Evolutionary conservation across 2,329 filamentous ascomycete genomes (phyloP).

Genomic region (Mariannaea elegans): DNA sequence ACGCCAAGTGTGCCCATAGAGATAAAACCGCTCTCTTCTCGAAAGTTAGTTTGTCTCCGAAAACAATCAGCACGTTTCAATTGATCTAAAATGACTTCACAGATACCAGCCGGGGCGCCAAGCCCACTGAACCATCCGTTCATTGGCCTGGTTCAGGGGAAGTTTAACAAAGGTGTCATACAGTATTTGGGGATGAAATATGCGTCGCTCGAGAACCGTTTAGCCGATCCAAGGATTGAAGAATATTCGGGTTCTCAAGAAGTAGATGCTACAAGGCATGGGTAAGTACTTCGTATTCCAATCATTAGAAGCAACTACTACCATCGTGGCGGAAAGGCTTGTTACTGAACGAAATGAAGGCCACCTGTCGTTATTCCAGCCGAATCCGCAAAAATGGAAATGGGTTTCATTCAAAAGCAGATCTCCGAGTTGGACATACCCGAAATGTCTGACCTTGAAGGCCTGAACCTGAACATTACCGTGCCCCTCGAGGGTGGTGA

Average conservation of each 20-base stretch:
- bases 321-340: neutral
- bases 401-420: conserved; percentile 6
- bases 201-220: neutral
- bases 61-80: no score
- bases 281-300: neutral
- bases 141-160: neutral
- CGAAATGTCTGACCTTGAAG: neutral
- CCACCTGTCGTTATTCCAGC: neutral
- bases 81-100: neutral
- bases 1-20: no score
- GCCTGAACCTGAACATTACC: conserved; percentile 15
- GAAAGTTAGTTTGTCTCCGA: no score
- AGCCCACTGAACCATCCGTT: neutral
- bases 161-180: neutral
- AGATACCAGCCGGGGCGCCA: neutral
- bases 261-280: conserved; percentile 4
- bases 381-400: conserved; percentile 2
- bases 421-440: neutral
- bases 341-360: neutral
- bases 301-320: no score
- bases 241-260: neutral
- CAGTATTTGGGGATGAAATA: conserved; percentile 2
- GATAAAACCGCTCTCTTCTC: no score
- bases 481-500: neutral
- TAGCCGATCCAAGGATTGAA: neutral